Base-by-base conservation (phyloP, 305 asterid species). In the Coffea humblotiana region DNA sequence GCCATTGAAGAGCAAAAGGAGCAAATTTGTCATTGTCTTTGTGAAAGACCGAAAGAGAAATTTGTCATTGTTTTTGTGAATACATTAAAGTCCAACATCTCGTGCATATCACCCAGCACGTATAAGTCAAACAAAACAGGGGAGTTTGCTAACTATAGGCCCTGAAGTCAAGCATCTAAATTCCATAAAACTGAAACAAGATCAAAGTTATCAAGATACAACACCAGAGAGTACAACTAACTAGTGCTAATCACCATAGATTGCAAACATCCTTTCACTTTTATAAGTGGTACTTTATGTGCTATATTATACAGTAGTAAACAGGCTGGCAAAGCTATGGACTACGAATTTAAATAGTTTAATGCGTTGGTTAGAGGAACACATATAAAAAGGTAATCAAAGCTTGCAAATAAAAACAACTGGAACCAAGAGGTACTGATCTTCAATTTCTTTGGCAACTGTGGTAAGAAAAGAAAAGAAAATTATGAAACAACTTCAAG, bases 391-490 rank as follows among this genome's bases (percentile, higher is more conserved):
- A 3, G 27, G 10, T 76, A 12, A 25, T 1, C 2, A 60, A 40
- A 61, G 60, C 35, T n/a, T 14, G 18, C 29, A 51, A 27, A 72
- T 2, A 21, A 45, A 70, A 63, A 56, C 40, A 21, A 60, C 19
- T 75, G 54, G 40, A 23, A 45, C 6, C 12, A 19, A 27, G 58
- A 70, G 71, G 19, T 52, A 70, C 56, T 25, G n/a, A 45, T 63
- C n/a, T 18, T 43, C 48, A 77, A 56, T 49, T 18, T 32, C 35
- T 60, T 49, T 18, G 49, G 19, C 19, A 10, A 45, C 35, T 25
- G 25, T 40, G 79, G 6, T 25, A 77, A 72, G 27, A 66, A 7
- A 64, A 67, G 65, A 77, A 65, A 67, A 14, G 72, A 60, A 47
- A 64, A 43, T 64, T 2, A 9, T n/a, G 43, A 76, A 8, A 54